These are phyloP conservation scores for Pyrus hybrid DNA, from an alignment of 331 rosid genomes.

Conservation along the genomic window DNA sequence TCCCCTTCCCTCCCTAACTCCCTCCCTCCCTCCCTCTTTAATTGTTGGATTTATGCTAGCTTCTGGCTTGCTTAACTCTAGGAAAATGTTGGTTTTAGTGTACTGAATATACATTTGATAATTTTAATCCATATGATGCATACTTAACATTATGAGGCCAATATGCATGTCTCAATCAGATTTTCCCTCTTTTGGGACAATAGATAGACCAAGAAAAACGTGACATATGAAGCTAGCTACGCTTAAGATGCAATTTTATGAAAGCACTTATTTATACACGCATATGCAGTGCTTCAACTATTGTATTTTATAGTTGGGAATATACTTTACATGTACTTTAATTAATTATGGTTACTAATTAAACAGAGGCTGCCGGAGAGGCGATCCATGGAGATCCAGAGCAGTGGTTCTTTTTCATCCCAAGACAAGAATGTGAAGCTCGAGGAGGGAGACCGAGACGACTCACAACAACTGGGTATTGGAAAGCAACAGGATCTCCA, in stretches of 20 bases:
- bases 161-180: no score
- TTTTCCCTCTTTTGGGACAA: no score
- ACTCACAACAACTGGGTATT: slow-evolving; percentile 62
- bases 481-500: slow-evolving; percentile 94
- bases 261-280: no score
- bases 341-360: neutral
- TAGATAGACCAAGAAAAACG: no score
- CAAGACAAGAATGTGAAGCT: slow-evolving; percentile 74
- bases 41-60: neutral
- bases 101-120: no score
- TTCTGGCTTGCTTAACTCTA: neutral
- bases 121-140: no score
- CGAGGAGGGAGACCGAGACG: slow-evolving; percentile 83
- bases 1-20: neutral
- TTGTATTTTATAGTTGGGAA: no score
- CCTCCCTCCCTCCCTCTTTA: neutral
- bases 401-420: slow-evolving; percentile 86
- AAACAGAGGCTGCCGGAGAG: slow-evolving; percentile 61
- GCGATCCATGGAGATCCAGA: slow-evolving; percentile 48
- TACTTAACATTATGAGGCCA: no score
- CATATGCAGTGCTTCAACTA: no score
- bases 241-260: no score
- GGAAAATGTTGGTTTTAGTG: neutral
- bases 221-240: no score
- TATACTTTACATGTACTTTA: neutral